Percentiles rank a stretch among this genome's conserved stretches.
phyloP scores from a whole-genome alignment of 1,139 yeast genomes.

The Kurtzmaniella natalensis region DNA sequence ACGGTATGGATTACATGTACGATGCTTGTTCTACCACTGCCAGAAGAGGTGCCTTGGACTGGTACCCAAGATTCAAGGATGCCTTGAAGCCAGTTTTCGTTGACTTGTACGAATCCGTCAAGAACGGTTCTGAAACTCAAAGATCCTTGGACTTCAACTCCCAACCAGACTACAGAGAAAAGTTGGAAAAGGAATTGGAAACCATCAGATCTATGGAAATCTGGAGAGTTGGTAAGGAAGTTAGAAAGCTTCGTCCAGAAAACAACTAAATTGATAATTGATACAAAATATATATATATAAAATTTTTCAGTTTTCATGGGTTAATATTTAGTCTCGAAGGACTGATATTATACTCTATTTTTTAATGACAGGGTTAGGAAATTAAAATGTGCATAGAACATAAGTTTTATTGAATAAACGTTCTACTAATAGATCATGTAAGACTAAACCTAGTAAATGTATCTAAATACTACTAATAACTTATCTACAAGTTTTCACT shows the following conservation, averaged over 20 bases:
- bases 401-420: slow-evolving; percentile 44
- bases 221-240: slow-evolving; percentile 99
- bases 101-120: slow-evolving; percentile 91
- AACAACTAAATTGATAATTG: slow-evolving; percentile 57
- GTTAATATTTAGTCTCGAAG: slow-evolving; percentile 3
- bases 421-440: slow-evolving; percentile 12
- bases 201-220: slow-evolving; percentile 95
- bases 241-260: slow-evolving; percentile 98
- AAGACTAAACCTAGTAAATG: neutral
- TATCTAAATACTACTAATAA: no score
- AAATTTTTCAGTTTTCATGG: no score
- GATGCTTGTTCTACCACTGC: slow-evolving; percentile 99
- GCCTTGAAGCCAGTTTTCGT: slow-evolving; percentile 98
- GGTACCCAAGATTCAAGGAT: slow-evolving; percentile 99
- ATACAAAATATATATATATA: slow-evolving; percentile 5
- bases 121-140: slow-evolving; percentile 95
- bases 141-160: slow-evolving; percentile 98
- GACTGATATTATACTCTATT: slow-evolving; percentile 4
- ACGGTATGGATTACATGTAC: slow-evolving; percentile 99
- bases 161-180: slow-evolving; percentile 95
- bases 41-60: slow-evolving; percentile 99
- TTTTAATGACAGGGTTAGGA: slow-evolving; percentile 2
- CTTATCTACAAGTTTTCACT: no score
- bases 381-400: slow-evolving; percentile 21
- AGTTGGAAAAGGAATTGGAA: slow-evolving; percentile 89